Evolutionary conservation across 2,329 filamentous ascomycete genomes (phyloP), one percentile per base, ranked within the genome.

Genomic region (Xylariaceae sp.): DNA sequence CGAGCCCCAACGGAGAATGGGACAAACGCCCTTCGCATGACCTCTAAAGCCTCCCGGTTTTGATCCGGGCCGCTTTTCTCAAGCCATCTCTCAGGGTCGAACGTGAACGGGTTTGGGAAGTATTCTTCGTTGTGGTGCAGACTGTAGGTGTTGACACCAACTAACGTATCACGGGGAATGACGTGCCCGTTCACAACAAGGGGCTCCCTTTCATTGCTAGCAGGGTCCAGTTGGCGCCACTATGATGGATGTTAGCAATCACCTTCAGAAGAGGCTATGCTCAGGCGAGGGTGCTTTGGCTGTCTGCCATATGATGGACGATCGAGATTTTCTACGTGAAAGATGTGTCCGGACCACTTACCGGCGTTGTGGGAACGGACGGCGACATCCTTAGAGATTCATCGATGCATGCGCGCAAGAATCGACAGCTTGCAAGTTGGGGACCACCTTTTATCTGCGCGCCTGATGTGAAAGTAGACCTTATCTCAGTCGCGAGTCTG

Each of bases 381-480:
- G 48, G 53, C 2, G 48, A 45, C 45, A 55, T 46, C 3, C 53
- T 17, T 4, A 55, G 22, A 5, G 45, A 19, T 31, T 55, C 49
- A 31, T 55, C 45, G 10, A 55, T 46, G 28, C 53, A 55, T 14
- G 53, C 53, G 7, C 48, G 53, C 13, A 55, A 39, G 17, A 46
- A 55, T 14, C 10, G 28, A 38, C 52, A 54, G 13, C 17, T 34
- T 13, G 40, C 6, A 13, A 54, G 48, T 2, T 11, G 13, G 9
- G 48, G 17, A 13, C 52, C 52, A 13, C 28, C 18, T 16, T 31
- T 33, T 5, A 54, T 54, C 14, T 53, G 41, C 34, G 5, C 14
- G 14, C 17, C 13, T 0, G 10, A 28, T 17, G 1, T 13, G 31
- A 51, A 51, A 2, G 43, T 39, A 14, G 48, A 17, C 11, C 48